These are phyloP conservation scores for Harringtonia aguacate DNA, from an alignment of 2,329 filamentous ascomycete genomes.

Conservation along the genomic window DNA sequence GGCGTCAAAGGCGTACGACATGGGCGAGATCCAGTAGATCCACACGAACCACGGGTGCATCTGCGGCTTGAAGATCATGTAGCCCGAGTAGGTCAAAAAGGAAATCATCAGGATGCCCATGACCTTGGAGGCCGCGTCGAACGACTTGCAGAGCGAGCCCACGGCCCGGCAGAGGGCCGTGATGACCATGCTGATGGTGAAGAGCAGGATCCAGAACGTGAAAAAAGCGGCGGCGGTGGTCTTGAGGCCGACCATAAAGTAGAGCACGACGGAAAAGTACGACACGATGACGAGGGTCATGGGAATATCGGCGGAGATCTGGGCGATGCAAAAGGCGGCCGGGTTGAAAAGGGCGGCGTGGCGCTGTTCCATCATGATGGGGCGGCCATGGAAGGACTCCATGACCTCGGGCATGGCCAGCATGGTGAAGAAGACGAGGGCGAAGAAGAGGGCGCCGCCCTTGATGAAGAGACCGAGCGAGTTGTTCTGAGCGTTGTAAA, in stretches of 20 bases:
- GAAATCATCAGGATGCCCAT: slow-evolving; percentile 47
- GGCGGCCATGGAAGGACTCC: slow-evolving; percentile 48
- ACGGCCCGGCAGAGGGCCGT: slow-evolving; percentile 52
- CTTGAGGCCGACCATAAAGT: slow-evolving; percentile 67
- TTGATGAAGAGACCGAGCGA: slow-evolving; percentile 54
- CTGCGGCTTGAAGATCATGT: slow-evolving; percentile 56
- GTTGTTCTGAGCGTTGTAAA: slow-evolving; percentile 54
- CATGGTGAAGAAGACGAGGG: slow-evolving; percentile 44
- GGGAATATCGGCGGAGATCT: slow-evolving; percentile 48
- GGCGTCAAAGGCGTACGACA: slow-evolving; percentile 55
- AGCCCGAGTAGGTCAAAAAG: slow-evolving; percentile 58
- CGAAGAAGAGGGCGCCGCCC: slow-evolving; percentile 37
- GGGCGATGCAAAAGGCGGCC: slow-evolving; percentile 45
- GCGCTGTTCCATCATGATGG: slow-evolving; percentile 43
- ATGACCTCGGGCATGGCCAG: slow-evolving; percentile 66
- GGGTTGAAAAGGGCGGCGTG: slow-evolving; percentile 42
- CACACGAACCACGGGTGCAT: slow-evolving; percentile 54
- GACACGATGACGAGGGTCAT: slow-evolving; percentile 53
- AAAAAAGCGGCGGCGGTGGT: slow-evolving; percentile 56
- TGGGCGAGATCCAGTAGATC: slow-evolving; percentile 54
- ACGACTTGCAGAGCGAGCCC: slow-evolving; percentile 46
- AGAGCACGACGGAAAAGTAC: slow-evolving; percentile 60
- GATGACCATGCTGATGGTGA: slow-evolving; percentile 43
- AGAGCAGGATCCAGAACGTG: slow-evolving; percentile 47
- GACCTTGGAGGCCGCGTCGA: slow-evolving; percentile 53